A percentile compares a stretch with the other conserved stretches of the same genome.
phyloP scores from a whole-genome alignment of 2,329 filamentous ascomycete species.

The Arthrobotrys pseudoclavata region DNA sequence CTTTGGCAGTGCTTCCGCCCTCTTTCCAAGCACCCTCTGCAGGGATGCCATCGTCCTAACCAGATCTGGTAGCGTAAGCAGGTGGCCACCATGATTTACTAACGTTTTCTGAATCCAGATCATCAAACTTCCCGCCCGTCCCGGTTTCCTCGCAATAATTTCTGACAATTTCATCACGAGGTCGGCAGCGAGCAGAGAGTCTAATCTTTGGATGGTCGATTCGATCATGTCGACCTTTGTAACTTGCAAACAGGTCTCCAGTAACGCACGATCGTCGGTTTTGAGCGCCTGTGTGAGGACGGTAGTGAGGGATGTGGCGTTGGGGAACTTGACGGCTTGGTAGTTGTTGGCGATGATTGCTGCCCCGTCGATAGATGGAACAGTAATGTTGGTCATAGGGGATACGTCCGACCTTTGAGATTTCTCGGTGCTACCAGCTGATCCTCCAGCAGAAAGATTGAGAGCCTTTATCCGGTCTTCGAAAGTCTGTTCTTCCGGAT shows the following conservation, averaged over 20 bases:
- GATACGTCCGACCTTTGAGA: slow-evolving; percentile 52
- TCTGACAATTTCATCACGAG: slow-evolving; percentile 88
- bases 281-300: slow-evolving; percentile 94
- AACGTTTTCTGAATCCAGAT: slow-evolving; percentile 97
- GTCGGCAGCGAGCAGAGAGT: slow-evolving; percentile 82
- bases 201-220: slow-evolving; percentile 89
- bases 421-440: slow-evolving; percentile 52
- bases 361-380: slow-evolving; percentile 68
- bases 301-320: slow-evolving; percentile 85
- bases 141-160: slow-evolving; percentile 86
- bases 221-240: slow-evolving; percentile 82
- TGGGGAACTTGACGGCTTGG: slow-evolving; percentile 73
- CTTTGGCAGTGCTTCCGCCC: slow-evolving; percentile 83
- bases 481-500: slow-evolving; percentile 51
- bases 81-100: slow-evolving; percentile 88
- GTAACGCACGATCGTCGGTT: slow-evolving; percentile 88
- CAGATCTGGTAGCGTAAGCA: slow-evolving; percentile 87
- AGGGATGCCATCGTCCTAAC: slow-evolving; percentile 82
- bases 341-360: slow-evolving; percentile 66
- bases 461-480: slow-evolving; percentile 56
- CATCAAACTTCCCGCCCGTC: slow-evolving; percentile 89
- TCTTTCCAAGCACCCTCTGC: slow-evolving; percentile 87
- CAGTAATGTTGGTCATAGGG: slow-evolving; percentile 65
- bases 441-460: slow-evolving; percentile 49
- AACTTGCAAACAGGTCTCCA: slow-evolving; percentile 91